Base-by-base conservation (phyloP, 495 filamentous ascomycete genomes). In the Penicillium atrosanguineum region DNA sequence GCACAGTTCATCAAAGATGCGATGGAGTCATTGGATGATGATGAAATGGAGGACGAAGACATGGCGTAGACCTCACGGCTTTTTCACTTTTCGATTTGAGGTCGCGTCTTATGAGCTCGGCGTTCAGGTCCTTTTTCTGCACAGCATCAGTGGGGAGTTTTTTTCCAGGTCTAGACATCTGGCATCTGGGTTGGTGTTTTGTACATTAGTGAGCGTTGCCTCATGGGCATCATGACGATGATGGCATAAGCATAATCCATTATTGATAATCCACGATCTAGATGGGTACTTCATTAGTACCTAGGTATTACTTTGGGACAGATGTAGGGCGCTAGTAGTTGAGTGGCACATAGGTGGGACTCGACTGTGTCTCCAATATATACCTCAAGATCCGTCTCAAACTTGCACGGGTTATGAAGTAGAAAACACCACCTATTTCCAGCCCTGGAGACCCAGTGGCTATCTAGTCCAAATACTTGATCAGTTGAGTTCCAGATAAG, bases 1-100 rank as follows among this genome's bases (percentile, higher is more conserved):
- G 89, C 87, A 58, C 83, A 86, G 55, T 86, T 89, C 65, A 95
- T 97, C 69, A 97, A 97, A 73, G 88, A 90, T 60, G 88, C 88
- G 19, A 96, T 97, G 74, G 91, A 95, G 72, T 80, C 84, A 44
- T 76, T 96, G 48, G 90, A 95, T 64, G 89, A 96, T 43, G 89
- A 90, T 31, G 86, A 89, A 7, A 87, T 90, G 52, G 83, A 89
- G 57, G 86, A 90, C 48, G 87, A 90, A 40, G 75, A 78, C 58
- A 76, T 74, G 61, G 71, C 70, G 37, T 76, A 65, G 59, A 49
- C 52, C 54, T 59, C 58, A 70, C 60, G 54, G 48, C 43, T 53
- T 44, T 56, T 47, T 47, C 43, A 41, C 44, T 48, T 49, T 43
- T 49, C 23, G 36, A 18, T 46, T 38, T 53, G 46, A 48, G 46